Evolutionary conservation across 2,329 filamentous ascomycete genomes (phyloP), one percentile per base, ranked within the genome.

Genomic region (Ascochyta lentis): DNA sequence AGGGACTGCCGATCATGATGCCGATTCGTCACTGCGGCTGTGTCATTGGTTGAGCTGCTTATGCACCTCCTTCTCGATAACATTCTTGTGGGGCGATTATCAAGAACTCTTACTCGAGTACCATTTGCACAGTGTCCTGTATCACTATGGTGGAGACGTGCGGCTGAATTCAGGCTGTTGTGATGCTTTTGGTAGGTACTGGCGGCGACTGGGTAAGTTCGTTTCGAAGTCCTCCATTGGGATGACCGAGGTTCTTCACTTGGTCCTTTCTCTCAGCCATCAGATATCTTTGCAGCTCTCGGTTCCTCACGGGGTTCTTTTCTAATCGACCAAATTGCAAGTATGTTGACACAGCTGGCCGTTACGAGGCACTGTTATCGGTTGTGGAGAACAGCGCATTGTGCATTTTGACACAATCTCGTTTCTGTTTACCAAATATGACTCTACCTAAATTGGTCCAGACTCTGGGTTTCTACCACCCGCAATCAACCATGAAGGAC

Each of bases 1-100:
- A 24, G 34, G n/a, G 29, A 23, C 49, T 54, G 51, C n/a, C 45
- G 47, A 56, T 47, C 37, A 15, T 46, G 35, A 46, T 41, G 35
- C 13, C 29, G 19, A 26, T 47, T 23, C 22, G 42, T 47, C 53
- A 51, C 33, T 22, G 6, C n/a, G 6, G 26, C 22, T 12, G 12
- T 31, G n/a, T 48, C 35, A 48, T 51, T 56, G 53, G 53, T 22
- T 47, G n/a, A 38, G 26, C 23, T 24, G 6, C 3, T 15, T 3
- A 9, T 38, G 16, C 24, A 29, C 3, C 31, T 46, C 31, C 42
- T 23, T 16, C 42, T 15, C 23, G 37, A 26, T 12, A 19, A 12
- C 12, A 38, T 27, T 15, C 6, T 10, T 15, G 42, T 37, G 38
- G 38, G 41, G 27, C 31, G 42, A 43, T 24, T 35, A 47, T 47